These are phyloP conservation scores for Fraxinus platypoda DNA, from an alignment of 305 asterid species.

Conservation along the genomic window DNA sequence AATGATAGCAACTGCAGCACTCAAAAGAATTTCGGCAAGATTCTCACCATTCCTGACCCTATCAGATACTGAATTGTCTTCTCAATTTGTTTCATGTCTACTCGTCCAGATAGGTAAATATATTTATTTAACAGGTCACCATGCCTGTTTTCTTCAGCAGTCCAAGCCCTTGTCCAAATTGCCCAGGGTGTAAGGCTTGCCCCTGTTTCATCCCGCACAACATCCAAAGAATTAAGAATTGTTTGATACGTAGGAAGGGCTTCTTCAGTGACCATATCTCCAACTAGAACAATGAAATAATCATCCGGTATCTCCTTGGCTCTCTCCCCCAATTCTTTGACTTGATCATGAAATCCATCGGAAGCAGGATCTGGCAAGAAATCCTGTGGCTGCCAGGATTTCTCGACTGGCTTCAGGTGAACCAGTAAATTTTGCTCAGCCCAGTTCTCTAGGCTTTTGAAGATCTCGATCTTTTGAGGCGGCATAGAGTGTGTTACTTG, in stretches of 20 bases:
- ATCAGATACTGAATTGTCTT: conserved; percentile 52
- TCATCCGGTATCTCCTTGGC: conserved; percentile 62
- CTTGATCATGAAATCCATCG: conserved; percentile 68
- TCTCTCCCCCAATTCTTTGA: conserved; percentile 66
- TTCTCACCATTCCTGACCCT: conserved; percentile 49
- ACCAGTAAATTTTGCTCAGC: conserved; percentile 59
- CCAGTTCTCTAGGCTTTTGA: conserved; percentile 73
- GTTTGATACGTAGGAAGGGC: conserved; percentile 55
- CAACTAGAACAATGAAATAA: conserved; percentile 50
- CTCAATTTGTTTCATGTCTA: conserved; percentile 48
- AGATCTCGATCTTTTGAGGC: conserved; percentile 78
- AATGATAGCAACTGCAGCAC: not conserved
- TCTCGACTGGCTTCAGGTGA: conserved; percentile 79
- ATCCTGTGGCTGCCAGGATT: conserved; percentile 88
- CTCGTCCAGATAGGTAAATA: conserved; percentile 46
- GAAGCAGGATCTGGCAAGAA: conserved; percentile 82
- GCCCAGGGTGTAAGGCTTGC: conserved; percentile 55
- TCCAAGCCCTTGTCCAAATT: conserved; percentile 53
- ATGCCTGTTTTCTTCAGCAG: conserved; percentile 56
- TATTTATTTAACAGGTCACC: conserved; percentile 52
- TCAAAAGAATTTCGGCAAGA: not conserved
- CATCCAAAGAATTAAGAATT: conserved; percentile 48
- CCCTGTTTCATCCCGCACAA: conserved; percentile 52
- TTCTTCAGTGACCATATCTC: conserved; percentile 60
- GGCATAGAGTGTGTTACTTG: conserved; percentile 92